Evolutionary conservation across 768 basidiomycete genomes (phyloP).

Genomic region (Serpula lacrymans): DNA sequence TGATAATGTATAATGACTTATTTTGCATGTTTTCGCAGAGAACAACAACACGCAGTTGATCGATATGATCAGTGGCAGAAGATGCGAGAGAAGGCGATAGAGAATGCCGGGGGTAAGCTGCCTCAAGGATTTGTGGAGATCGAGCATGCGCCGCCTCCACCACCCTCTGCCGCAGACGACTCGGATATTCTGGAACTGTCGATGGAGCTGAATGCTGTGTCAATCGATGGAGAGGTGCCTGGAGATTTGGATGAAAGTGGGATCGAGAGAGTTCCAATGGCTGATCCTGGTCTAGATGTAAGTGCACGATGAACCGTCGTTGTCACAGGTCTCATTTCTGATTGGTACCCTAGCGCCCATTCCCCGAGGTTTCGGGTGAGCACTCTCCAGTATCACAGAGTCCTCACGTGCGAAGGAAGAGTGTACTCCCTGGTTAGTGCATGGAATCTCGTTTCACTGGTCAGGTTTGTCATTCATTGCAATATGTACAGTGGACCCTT

Average conservation of each 20-base stretch:
- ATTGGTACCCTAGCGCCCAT: conserved; percentile 46
- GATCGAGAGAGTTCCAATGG: conserved; percentile 87
- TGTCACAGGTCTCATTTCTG: conserved; percentile 14
- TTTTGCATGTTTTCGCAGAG: conserved; percentile 53
- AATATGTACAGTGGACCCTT: conserved; percentile 68
- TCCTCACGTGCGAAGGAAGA: conserved; percentile 90
- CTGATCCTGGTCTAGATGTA: conserved; percentile 85
- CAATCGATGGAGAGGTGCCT: conserved; percentile 63
- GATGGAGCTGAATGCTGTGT: conserved; percentile 82
- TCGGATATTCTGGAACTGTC: conserved; percentile 84
- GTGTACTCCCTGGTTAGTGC: conserved; percentile 80
- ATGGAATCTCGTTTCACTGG: conserved; percentile 12
- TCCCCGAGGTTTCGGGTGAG: conserved; percentile 63
- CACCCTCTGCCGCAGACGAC: conserved; percentile 75
- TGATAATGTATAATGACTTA: no score
- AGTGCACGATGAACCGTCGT: conserved; percentile 32
- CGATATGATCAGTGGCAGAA: conserved; percentile 91
- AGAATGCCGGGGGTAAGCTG: conserved; percentile 67
- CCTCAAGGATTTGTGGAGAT: conserved; percentile 70
- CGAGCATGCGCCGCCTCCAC: conserved; percentile 71
- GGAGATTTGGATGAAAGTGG: conserved; percentile 77
- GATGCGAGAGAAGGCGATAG: conserved; percentile 71
- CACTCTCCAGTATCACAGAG: conserved; percentile 56
- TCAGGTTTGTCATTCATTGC: conserved; percentile 7
- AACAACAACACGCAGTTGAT: conserved; percentile 79